Percentiles rank a stretch among this genome's conserved stretches.
phyloP scores from a whole-genome alignment of 805 yeast genomes.

The Lipomyces chichibuensis region DNA sequence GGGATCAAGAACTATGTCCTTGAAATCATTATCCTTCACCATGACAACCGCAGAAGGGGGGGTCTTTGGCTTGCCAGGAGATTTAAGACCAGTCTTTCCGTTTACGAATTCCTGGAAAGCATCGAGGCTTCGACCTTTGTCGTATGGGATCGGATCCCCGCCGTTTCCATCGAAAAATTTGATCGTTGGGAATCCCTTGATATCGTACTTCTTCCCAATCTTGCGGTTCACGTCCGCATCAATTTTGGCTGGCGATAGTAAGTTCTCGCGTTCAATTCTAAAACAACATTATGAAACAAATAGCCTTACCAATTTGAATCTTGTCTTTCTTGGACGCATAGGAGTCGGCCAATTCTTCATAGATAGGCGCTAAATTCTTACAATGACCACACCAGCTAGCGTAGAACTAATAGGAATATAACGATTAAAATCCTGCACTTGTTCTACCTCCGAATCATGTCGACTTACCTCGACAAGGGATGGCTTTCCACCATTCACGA shows the following conservation, averaged over 20 bases:
- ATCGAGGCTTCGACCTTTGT: constrained; percentile 52
- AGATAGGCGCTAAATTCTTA: constrained; percentile 66
- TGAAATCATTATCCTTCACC: constrained; percentile 51
- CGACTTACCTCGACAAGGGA: constrained; percentile 53
- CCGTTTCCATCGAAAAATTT: constrained; percentile 42
- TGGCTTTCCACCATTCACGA: constrained; percentile 56
- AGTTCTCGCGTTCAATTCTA: not conserved
- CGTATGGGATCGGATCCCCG: constrained; percentile 37
- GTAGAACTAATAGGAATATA: constrained; percentile 51
- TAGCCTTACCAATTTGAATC: constrained; percentile 74
- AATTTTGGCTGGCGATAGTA: constrained; percentile 70
- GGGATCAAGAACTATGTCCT: constrained; percentile 47
- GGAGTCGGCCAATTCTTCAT: constrained; percentile 62
- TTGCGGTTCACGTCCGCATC: constrained; percentile 69
- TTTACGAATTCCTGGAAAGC: constrained; percentile 59
- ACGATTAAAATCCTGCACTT: not conserved
- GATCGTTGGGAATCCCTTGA: constrained; percentile 84
- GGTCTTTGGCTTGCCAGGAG: constrained; percentile 16
- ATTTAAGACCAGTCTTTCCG: constrained; percentile 35
- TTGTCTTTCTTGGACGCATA: constrained; percentile 49
- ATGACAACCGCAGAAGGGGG: constrained; percentile 31
- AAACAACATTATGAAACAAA: constrained; percentile 39
- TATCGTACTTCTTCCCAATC: constrained; percentile 65
- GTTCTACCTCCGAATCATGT: not conserved
- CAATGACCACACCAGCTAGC: constrained; percentile 87